A percentile compares a stretch with the other conserved stretches of the same genome.
Evolutionary conservation across 306 rosid species (phyloP).

Genomic region (Cicer arietinum): DNA sequence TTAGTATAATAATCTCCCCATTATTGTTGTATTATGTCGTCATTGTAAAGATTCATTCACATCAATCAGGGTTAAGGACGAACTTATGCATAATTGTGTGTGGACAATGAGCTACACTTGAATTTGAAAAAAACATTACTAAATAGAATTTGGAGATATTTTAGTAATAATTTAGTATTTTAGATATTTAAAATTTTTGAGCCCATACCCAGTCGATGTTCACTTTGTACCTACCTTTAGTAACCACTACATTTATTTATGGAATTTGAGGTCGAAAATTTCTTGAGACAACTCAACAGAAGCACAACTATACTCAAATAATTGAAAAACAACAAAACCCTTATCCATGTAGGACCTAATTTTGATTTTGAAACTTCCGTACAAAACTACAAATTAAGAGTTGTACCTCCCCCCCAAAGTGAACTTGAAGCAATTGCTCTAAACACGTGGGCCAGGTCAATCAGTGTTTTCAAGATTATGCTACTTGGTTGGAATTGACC

Average conservation of each 20-base stretch:
- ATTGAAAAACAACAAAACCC: constrained; percentile 47
- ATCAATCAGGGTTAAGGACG: too few relatives aligned
- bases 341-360: constrained; percentile 37
- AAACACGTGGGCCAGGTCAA: constrained; percentile 8
- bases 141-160: too few relatives aligned
- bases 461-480: not conserved
- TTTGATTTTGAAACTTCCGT: constrained; percentile 41
- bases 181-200: too few relatives aligned
- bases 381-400: constrained; percentile 22
- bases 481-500: too few relatives aligned
- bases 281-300: constrained; percentile 18
- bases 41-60: too few relatives aligned
- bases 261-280: constrained; percentile 15
- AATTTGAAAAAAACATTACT: too few relatives aligned
- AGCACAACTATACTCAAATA: constrained; percentile 37
- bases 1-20: too few relatives aligned
- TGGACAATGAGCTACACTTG: too few relatives aligned
- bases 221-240: not conserved
- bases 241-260: constrained; percentile 22
- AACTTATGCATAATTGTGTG: too few relatives aligned
- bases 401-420: constrained; percentile 29
- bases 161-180: too few relatives aligned
- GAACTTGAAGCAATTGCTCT: constrained; percentile 23
- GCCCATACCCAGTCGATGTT: too few relatives aligned
- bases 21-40: too few relatives aligned